A percentile compares a stretch with the other conserved stretches of the same genome.
Evolutionary conservation across 139 green algal species (phyloP).

Genomic region (Coelastrella sp.): DNA sequence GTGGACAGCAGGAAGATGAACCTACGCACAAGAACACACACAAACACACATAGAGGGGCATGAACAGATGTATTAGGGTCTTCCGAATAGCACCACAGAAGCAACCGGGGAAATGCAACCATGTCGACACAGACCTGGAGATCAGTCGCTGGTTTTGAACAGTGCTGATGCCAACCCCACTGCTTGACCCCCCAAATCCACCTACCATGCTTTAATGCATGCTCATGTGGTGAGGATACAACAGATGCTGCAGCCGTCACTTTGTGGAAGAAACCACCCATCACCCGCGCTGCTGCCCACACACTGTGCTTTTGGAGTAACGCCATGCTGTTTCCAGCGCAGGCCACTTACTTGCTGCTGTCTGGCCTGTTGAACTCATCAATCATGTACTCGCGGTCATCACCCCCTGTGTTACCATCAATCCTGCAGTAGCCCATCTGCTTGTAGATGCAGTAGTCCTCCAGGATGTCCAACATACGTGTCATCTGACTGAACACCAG

Average conservation of each 20-base stretch:
- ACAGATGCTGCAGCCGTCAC: too few relatives aligned
- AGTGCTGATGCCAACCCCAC: too few relatives aligned
- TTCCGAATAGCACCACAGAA: too few relatives aligned
- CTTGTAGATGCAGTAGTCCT: conserved; percentile 82
- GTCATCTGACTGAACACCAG: conserved; percentile 95
- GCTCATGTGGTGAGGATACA: too few relatives aligned
- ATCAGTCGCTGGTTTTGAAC: too few relatives aligned
- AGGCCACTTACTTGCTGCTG: conserved; percentile 37
- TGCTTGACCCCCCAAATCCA: too few relatives aligned
- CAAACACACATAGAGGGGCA: neutral
- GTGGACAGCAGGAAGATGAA: conserved; percentile 97
- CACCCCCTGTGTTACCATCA: conserved; percentile 96
- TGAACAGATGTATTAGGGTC: neutral
- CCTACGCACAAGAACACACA: conserved; percentile 59
- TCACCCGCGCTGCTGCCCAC: too few relatives aligned
- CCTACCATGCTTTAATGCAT: too few relatives aligned
- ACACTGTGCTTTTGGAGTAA: too few relatives aligned
- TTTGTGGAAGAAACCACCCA: too few relatives aligned
- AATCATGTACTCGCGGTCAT: conserved; percentile 95
- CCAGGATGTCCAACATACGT: conserved; percentile 95
- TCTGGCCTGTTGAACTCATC: conserved; percentile 88
- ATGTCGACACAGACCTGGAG: too few relatives aligned
- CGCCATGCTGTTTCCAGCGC: neutral
- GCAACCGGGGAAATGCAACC: too few relatives aligned
- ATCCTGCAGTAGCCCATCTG: conserved; percentile 94